Evolutionary conservation across 805 yeast genomes (phyloP).

Genomic region (Saccharomyces paradoxus): DNA sequence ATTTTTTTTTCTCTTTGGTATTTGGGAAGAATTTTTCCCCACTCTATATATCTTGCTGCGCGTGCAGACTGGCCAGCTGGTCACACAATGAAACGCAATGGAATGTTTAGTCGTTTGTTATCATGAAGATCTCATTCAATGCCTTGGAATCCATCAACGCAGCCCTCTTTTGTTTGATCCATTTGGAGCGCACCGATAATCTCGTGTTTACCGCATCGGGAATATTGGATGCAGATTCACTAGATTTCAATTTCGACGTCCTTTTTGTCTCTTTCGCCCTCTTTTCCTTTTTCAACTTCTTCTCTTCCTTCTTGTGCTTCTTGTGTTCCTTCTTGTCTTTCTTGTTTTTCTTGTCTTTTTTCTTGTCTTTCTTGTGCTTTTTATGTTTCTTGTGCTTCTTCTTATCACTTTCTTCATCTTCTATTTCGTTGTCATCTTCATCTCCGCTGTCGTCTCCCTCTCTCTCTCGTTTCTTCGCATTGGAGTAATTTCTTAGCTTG

Average conservation of each 20-base stretch:
- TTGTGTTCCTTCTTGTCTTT: constrained; percentile 25
- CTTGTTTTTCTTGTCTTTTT: constrained; percentile 25
- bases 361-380: constrained; percentile 26
- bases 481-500: constrained; percentile 26
- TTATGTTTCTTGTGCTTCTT: constrained; percentile 26
- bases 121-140: constrained; percentile 88
- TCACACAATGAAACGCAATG: not conserved
- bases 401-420: constrained; percentile 15
- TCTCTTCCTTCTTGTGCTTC: constrained; percentile 26
- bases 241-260: constrained; percentile 21
- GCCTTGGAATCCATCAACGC: constrained; percentile 87
- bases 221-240: constrained; percentile 16
- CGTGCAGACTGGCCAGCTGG: not conserved
- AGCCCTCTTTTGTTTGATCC: constrained; percentile 84
- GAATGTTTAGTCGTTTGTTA: constrained; percentile 34
- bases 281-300: constrained; percentile 23
- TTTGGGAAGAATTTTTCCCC: not conserved
- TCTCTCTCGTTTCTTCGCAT: constrained; percentile 25
- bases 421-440: constrained; percentile 9
- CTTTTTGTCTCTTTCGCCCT: constrained; percentile 24
- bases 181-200: constrained; percentile 70
- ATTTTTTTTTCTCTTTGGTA: not conserved
- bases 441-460: constrained; percentile 25
- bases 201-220: constrained; percentile 40
- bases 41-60: not conserved